A percentile compares a stretch with the other conserved stretches of the same genome.
Conservation (phyloP, 257 asterid genomes). For the Parsonsia alboflavescens region DNA sequence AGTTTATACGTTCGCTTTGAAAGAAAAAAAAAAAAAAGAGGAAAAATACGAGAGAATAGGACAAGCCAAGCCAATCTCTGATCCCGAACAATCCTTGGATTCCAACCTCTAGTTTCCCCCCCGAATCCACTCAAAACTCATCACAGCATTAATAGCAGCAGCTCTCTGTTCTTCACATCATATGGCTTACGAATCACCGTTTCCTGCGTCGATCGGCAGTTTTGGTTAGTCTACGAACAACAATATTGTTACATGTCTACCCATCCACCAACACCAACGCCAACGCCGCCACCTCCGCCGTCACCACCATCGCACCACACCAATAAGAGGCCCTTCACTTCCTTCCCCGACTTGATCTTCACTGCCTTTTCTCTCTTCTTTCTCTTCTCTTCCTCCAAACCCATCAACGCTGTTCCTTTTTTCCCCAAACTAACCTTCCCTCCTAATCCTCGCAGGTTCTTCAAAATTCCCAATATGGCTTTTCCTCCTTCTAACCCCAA, state of each 20-base stretch:
- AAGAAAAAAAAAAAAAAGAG: neutral
- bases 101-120: constrained; percentile 36
- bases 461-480: constrained; percentile 57
- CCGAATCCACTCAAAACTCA: neutral
- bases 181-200: constrained; percentile 1
- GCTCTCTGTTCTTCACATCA: neutral
- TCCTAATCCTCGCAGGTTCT: constrained; percentile 36
- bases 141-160: neutral
- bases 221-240: constrained; percentile 12
- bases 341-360: constrained; percentile 69
- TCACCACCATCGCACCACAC: constrained; percentile 39
- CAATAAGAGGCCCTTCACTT: constrained; percentile 39
- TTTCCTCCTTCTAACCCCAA: constrained; percentile 20
- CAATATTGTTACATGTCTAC: constrained; percentile 25
- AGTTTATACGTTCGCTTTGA: too few relatives aligned
- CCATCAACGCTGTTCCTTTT: constrained; percentile 29
- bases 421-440: constrained; percentile 49
- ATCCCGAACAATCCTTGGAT: constrained; percentile 28
- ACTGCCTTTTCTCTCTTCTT: constrained; percentile 67
- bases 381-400: constrained; percentile 60
- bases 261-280: constrained; percentile 21
- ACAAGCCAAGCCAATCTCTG: constrained; percentile 25
- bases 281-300: constrained; percentile 27
- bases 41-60: neutral
- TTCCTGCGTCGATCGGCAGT: constrained; percentile 16